Evolutionary conservation across 2,329 filamentous ascomycete genomes (phyloP).

Genomic region (Aureobasidium sp.): DNA sequence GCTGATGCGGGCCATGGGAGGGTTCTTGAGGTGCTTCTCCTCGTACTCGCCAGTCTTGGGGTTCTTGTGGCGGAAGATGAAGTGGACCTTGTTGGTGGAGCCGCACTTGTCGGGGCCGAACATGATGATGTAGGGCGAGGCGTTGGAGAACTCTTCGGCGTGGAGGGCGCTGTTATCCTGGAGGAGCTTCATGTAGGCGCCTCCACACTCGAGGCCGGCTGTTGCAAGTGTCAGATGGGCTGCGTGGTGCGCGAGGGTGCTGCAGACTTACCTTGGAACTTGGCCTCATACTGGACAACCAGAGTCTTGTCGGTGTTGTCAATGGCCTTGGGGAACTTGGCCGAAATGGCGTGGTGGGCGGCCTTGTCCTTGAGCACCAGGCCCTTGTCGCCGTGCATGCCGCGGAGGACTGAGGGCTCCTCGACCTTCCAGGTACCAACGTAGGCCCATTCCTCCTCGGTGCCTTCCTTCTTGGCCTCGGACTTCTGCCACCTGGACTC

Average conservation of each 20-base stretch:
- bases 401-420: slow-evolving; percentile 84
- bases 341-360: slow-evolving; percentile 97
- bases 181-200: slow-evolving; percentile 98
- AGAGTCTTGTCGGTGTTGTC: slow-evolving; percentile 96
- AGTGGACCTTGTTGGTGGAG: slow-evolving; percentile 92
- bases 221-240: slow-evolving; percentile 19
- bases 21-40: slow-evolving; percentile 92
- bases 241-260: not conserved
- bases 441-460: slow-evolving; percentile 89
- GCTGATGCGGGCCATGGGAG: slow-evolving; percentile 77
- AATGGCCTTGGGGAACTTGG: slow-evolving; percentile 94
- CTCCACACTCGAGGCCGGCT: slow-evolving; percentile 96
- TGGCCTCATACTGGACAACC: slow-evolving; percentile 98
- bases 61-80: slow-evolving; percentile 99
- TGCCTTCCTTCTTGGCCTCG: slow-evolving; percentile 92
- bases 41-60: slow-evolving; percentile 99
- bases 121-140: slow-evolving; percentile 98
- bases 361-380: slow-evolving; percentile 97
- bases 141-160: slow-evolving; percentile 95
- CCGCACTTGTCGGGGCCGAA: slow-evolving; percentile 99
- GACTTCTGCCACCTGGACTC: slow-evolving; percentile 89
- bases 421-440: slow-evolving; percentile 95
- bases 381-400: slow-evolving; percentile 91
- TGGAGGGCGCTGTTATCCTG: slow-evolving; percentile 96
- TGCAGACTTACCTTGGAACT: slow-evolving; percentile 77